phyloP scores from a whole-genome alignment of 306 rosid genomes.

The Hippophae rhamnoides region DNA sequence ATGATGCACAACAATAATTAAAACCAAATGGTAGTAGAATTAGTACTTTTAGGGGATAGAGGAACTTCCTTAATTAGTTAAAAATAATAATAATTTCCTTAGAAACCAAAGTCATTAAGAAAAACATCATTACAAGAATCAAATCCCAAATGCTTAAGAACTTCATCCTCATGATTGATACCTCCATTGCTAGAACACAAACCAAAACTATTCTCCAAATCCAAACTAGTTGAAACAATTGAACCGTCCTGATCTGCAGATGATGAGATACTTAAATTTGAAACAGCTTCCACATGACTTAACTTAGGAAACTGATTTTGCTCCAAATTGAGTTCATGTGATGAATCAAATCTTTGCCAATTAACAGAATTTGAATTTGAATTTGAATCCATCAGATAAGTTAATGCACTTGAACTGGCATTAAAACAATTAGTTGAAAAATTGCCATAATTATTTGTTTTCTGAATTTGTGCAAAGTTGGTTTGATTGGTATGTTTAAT shows the following conservation, averaged over 20 bases:
- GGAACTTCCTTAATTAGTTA: background rate
- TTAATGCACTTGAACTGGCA: conserved; percentile 5
- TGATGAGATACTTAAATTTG: conserved; percentile 4
- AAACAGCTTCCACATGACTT: conserved; percentile 5
- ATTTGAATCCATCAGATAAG: background rate
- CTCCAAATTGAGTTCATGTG: background rate
- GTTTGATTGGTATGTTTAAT: background rate
- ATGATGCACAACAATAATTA: too few species aligned
- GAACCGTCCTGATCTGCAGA: background rate
- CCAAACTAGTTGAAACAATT: conserved; percentile 16
- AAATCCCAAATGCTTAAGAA: conserved; percentile 15
- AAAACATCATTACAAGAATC: conserved; percentile 17
- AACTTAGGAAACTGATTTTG: conserved; percentile 5
- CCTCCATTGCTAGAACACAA: conserved; percentile 15
- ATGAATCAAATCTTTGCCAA: background rate
- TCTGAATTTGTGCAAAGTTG: background rate
- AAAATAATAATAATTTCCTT: background rate
- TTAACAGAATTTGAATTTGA: too few species aligned
- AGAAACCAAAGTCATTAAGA: conserved; percentile 19
- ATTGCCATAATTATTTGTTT: conserved; percentile 2
- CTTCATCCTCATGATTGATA: background rate
- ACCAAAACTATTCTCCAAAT: conserved; percentile 12
- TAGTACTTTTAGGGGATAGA: background rate
- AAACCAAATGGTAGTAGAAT: too few species aligned
- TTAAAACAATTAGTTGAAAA: conserved; percentile 8